Percentiles rank a stretch among this genome's conserved stretches.
Conservation (phyloP, 768 basidiomycete genomes). For the Auricularia auricula-judae region DNA sequence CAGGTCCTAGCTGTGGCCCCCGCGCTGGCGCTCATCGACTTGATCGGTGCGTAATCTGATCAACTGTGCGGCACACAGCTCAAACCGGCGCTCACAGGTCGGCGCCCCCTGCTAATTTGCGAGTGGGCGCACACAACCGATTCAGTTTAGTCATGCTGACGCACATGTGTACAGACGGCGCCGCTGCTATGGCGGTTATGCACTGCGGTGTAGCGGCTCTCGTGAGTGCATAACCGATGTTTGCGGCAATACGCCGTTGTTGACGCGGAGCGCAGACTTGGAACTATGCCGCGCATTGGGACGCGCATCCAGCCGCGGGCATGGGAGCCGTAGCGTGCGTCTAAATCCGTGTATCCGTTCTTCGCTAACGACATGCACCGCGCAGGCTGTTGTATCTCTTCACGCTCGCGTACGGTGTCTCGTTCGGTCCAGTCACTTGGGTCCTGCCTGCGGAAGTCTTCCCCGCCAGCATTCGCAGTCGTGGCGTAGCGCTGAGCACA, state of each 20-base stretch:
- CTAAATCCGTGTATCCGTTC: not conserved
- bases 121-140: not conserved
- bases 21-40: conserved; percentile 60
- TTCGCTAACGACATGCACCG: not conserved
- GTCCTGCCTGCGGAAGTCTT: conserved; percentile 78
- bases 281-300: conserved; percentile 37
- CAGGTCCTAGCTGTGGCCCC: conserved; percentile 71
- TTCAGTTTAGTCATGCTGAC: not conserved
- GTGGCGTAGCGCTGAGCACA: conserved; percentile 74
- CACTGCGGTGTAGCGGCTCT: conserved; percentile 56
- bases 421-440: conserved; percentile 76
- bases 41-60: conserved; percentile 32
- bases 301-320: conserved; percentile 42
- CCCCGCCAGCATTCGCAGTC: conserved; percentile 64
- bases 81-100: conserved; percentile 27
- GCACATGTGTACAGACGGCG: conserved; percentile 30
- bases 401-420: conserved; percentile 66
- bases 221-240: conserved; percentile 24
- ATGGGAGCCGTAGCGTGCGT: conserved; percentile 61
- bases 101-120: conserved; percentile 53
- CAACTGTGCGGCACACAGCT: not conserved
- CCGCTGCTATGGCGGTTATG: conserved; percentile 49
- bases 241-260: not conserved
- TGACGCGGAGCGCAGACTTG: conserved; percentile 5
- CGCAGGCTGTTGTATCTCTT: conserved; percentile 57